A percentile compares a stretch with the other conserved stretches of the same genome.
Evolutionary conservation across 2,329 filamentous ascomycete species (phyloP).

Genomic region (Aspergillus vadensis): DNA sequence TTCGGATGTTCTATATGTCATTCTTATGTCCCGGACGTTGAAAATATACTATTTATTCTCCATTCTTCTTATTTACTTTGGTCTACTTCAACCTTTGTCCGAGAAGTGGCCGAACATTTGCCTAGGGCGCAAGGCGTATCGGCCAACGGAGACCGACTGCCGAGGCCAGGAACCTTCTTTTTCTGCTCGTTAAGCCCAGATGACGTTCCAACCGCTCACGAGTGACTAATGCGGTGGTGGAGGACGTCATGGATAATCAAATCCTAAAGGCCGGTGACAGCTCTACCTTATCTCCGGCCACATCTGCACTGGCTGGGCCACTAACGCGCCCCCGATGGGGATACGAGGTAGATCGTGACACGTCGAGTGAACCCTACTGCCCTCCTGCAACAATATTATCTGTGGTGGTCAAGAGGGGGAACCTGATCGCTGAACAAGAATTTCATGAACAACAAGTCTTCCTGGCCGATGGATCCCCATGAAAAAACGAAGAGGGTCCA

Average conservation of each 20-base stretch:
- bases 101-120: constrained; percentile 2
- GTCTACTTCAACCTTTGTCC: background rate
- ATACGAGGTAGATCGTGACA: constrained; percentile 9
- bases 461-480: background rate
- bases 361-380: constrained; percentile 9
- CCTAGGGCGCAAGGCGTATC: background rate
- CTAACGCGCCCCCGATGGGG: background rate
- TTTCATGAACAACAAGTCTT: background rate
- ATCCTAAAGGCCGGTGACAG: background rate
- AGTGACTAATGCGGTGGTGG: constrained; percentile 15
- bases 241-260: constrained; percentile 6
- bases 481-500: constrained; percentile 1
- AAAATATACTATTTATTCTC: background rate
- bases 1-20: background rate
- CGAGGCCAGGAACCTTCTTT: background rate
- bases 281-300: constrained; percentile 12
- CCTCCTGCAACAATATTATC: background rate
- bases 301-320: background rate
- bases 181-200: background rate
- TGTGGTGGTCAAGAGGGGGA: background rate
- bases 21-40: background rate
- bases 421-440: background rate
- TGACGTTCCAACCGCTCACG: background rate
- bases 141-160: background rate
- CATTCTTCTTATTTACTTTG: background rate